Percentiles rank a stretch among this genome's conserved stretches.
These are phyloP conservation scores for Phytophthora agathidicida DNA, from an alignment of 352 stramenopile species.

Conservation along the genomic window DNA sequence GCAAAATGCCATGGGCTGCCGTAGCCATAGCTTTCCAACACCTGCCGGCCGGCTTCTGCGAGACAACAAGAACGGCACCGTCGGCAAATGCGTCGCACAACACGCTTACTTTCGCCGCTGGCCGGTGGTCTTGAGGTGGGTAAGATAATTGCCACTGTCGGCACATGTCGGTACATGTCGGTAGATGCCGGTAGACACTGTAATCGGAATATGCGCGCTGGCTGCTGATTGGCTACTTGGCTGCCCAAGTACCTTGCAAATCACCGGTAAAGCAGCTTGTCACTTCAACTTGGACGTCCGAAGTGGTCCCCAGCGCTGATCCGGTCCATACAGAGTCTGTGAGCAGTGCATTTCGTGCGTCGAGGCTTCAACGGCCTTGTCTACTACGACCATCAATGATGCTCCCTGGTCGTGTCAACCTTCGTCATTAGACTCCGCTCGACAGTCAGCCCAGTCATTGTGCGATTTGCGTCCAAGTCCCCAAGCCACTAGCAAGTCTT, in stretches of 20 bases:
- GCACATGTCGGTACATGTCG: no score
- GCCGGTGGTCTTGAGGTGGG: no score
- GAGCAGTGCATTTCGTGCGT: slow-evolving; percentile 1
- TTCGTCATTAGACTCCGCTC: not conserved
- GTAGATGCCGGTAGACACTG: slow-evolving; percentile 3
- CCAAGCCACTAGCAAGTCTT: slow-evolving; percentile 12
- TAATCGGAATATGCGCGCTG: slow-evolving; percentile 9
- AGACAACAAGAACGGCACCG: no score
- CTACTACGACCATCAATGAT: slow-evolving; percentile 3
- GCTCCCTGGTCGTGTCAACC: not conserved
- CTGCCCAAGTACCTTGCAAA: slow-evolving; percentile 2
- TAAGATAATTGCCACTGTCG: no score
- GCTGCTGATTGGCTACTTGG: not conserved
- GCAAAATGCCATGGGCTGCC: no score
- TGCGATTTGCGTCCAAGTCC: slow-evolving; percentile 22
- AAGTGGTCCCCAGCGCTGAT: not conserved
- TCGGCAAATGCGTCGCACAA: no score
- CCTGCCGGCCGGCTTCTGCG: no score
- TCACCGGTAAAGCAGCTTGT: slow-evolving; percentile 1
- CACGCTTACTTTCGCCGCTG: no score
- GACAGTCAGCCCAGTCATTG: slow-evolving; percentile 23
- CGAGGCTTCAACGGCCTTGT: not conserved
- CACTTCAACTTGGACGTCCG: slow-evolving; percentile 16
- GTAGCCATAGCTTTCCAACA: no score
- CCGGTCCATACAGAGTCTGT: not conserved